Evolutionary conservation across 768 basidiomycete genomes (phyloP).

Genomic region (Tulasnella sp.): DNA sequence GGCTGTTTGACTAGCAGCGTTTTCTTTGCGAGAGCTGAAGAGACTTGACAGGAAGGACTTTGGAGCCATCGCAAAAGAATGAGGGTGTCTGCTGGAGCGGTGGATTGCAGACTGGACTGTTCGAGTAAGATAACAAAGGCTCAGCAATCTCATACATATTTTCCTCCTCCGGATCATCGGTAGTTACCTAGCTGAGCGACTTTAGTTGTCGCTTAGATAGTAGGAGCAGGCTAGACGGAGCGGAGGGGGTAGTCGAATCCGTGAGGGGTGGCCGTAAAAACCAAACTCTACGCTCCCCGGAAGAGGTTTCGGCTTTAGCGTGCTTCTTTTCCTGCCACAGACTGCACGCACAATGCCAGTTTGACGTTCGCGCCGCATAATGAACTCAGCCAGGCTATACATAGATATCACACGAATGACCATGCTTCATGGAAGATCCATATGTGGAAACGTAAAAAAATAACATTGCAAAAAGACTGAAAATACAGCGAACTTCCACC

Average conservation of each 20-base stretch:
- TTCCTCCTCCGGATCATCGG: background rate
- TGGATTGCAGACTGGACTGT: conserved; percentile 1
- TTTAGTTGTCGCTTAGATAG: background rate
- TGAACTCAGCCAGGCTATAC: background rate
- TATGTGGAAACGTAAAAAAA: background rate
- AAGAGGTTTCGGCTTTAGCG: background rate
- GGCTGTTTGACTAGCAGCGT: background rate
- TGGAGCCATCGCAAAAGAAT: conserved; percentile 5
- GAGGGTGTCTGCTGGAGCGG: background rate
- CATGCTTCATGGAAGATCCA: background rate
- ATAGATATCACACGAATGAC: background rate
- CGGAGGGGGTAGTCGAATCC: background rate
- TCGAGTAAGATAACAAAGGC: background rate
- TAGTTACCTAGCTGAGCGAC: background rate
- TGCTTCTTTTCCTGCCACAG: conserved; percentile 1
- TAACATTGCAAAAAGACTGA: conserved; percentile 2
- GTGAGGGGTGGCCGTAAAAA: conserved; percentile 3
- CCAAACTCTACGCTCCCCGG: background rate
- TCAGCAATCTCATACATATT: background rate
- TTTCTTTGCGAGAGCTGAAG: conserved; percentile 17
- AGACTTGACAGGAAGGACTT: conserved; percentile 15
- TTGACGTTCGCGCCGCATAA: background rate
- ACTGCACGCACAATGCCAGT: background rate
- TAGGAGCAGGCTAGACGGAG: background rate
- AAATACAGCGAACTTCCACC: conserved; percentile 1